Evolutionary conservation across 1,284 basidiomycete species (phyloP).

Genomic region (Sutorius eximius): DNA sequence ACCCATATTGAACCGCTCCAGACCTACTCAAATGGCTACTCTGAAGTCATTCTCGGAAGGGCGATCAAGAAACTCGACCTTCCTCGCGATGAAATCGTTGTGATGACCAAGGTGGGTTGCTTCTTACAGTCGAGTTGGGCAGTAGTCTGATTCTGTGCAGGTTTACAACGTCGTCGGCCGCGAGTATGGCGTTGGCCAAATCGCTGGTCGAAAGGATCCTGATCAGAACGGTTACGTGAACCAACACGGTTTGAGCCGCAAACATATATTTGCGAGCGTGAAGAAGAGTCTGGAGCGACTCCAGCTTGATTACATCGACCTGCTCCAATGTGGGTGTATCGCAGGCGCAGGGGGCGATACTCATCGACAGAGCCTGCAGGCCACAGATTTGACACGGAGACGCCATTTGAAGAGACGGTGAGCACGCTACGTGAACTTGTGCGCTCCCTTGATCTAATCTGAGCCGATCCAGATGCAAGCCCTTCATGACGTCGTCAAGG

Average conservation of each 20-base stretch:
- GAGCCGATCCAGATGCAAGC: slow-evolving; percentile 47
- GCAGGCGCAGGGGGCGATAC: too few species aligned
- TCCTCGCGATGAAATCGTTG: slow-evolving; percentile 73
- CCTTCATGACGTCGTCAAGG: slow-evolving; percentile 55
- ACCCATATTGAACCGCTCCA: slow-evolving; percentile 18
- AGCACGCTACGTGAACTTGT: not conserved
- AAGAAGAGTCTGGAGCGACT: slow-evolving; percentile 65
- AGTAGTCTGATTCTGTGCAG: slow-evolving; percentile 20
- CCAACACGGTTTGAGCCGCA: slow-evolving; percentile 54
- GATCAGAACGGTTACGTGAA: slow-evolving; percentile 58
- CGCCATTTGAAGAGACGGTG: slow-evolving; percentile 37
- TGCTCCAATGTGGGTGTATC: slow-evolving; percentile 52
- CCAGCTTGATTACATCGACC: slow-evolving; percentile 69
- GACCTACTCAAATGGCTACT: slow-evolving; percentile 71
- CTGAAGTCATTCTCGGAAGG: slow-evolving; percentile 75
- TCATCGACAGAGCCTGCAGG: slow-evolving; percentile 13
- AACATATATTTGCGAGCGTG: slow-evolving; percentile 75
- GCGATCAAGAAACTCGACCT: slow-evolving; percentile 73
- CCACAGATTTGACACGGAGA: slow-evolving; percentile 33
- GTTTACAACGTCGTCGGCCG: slow-evolving; percentile 40
- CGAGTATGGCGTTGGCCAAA: slow-evolving; percentile 23
- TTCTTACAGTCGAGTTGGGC: not conserved
- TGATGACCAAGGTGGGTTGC: slow-evolving; percentile 67
- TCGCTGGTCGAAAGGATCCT: slow-evolving; percentile 21
- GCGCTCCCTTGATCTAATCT: not conserved